Percentiles rank a stretch among this genome's conserved stretches.
phyloP scores from a whole-genome alignment of 176 grass and related monocot genomes.

The Microstegium vimineum region DNA sequence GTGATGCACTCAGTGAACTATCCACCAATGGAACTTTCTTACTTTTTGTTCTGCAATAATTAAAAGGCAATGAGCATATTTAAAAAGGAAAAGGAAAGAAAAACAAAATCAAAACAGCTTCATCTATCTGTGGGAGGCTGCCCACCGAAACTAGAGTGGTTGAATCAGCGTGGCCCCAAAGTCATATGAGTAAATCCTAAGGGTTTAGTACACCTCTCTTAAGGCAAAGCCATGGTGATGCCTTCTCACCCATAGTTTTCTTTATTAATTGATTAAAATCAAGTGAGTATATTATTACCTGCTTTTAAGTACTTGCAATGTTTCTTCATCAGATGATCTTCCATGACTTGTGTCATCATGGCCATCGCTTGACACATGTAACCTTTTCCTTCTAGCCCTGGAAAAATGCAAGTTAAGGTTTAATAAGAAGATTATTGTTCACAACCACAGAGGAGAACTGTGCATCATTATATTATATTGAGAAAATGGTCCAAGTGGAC shows the following conservation, averaged over 20 bases:
- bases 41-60: constrained; percentile 34
- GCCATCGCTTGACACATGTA: constrained; percentile 11
- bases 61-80: constrained; percentile 3
- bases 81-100: not conserved
- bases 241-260: not conserved
- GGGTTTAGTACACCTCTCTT: not conserved
- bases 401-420: constrained; percentile 23
- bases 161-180: not conserved
- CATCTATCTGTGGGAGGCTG: not conserved
- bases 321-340: constrained; percentile 64
- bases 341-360: constrained; percentile 32
- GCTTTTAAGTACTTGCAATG: constrained; percentile 50
- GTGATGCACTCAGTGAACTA: constrained; percentile 6
- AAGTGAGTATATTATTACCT: constrained; percentile 44
- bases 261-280: constrained; percentile 11
- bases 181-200: not conserved
- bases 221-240: not conserved
- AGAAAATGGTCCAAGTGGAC: too few species aligned
- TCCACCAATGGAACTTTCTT: constrained; percentile 32
- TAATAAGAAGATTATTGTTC: not conserved
- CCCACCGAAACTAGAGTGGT: not conserved
- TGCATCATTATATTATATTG: not conserved
- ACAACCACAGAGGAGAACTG: not conserved
- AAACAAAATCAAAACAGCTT: not conserved
- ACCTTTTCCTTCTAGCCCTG: constrained; percentile 54